phyloP scores from a whole-genome alignment of 2,329 filamentous ascomycete genomes.

The Clonostachys sp. region DNA sequence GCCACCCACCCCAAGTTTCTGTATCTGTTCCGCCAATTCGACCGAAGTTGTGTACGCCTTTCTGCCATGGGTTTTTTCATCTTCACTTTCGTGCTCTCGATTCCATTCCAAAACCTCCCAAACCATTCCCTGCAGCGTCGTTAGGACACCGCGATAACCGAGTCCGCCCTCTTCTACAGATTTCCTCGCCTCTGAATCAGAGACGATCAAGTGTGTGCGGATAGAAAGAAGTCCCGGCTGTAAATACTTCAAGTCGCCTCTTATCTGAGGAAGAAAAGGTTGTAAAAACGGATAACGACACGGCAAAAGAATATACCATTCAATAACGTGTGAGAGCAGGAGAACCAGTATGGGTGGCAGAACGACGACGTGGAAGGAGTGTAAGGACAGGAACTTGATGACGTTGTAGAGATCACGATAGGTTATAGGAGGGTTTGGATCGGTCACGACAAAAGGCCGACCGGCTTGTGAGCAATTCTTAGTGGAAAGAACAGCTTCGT shows the following conservation, averaged over 20 bases:
- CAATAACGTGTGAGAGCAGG: constrained; percentile 16
- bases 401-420: constrained; percentile 33
- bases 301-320: constrained; percentile 8
- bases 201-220: constrained; percentile 13
- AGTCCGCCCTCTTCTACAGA: constrained; percentile 31
- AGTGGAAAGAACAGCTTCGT: constrained; percentile 43
- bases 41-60: too few relatives aligned
- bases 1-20: too few relatives aligned
- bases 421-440: constrained; percentile 36
- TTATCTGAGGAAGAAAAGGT: constrained; percentile 6
- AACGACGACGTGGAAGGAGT: constrained; percentile 16
- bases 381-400: too few relatives aligned
- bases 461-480: constrained; percentile 28
- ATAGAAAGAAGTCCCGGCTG: constrained; percentile 31
- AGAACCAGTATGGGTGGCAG: constrained; percentile 29
- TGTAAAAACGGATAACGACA: background rate
- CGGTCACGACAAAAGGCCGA: constrained; percentile 44
- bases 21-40: too few relatives aligned
- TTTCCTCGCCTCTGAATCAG: constrained; percentile 28
- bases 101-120: constrained; percentile 36
- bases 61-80: too few relatives aligned
- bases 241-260: constrained; percentile 22
- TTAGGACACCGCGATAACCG: constrained; percentile 29
- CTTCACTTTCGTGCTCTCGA: too few relatives aligned
- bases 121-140: constrained; percentile 33